These are phyloP conservation scores for Dryas octopetala DNA, from an alignment of 306 rosid species.

Conservation along the genomic window DNA sequence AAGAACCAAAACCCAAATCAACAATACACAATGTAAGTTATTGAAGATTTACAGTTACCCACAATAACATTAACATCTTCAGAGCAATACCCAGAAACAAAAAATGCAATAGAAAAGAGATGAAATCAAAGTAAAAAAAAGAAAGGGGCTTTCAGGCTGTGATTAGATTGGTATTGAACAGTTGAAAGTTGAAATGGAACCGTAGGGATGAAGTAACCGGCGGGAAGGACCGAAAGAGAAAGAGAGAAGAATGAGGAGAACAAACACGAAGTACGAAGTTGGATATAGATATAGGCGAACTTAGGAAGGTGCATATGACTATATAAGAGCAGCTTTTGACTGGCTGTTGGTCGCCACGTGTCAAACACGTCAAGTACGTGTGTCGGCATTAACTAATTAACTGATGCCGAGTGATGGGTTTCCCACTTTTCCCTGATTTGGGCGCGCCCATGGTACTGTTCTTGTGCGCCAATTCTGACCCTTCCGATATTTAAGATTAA, in stretches of 20 bases:
- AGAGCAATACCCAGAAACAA: neutral
- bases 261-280: neutral
- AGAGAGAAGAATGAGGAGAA: too few relatives aligned
- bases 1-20: constrained; percentile 5
- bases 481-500: too few relatives aligned
- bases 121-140: neutral
- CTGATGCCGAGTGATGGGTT: too few relatives aligned
- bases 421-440: too few relatives aligned
- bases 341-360: neutral
- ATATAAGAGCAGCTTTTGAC: neutral
- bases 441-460: too few relatives aligned
- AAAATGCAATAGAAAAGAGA: neutral
- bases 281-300: neutral
- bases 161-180: neutral
- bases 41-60: neutral
- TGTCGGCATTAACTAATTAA: neutral
- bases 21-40: neutral
- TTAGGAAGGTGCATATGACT: neutral
- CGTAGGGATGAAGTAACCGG: constrained; percentile 29
- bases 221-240: constrained; percentile 3
- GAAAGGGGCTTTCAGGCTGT: neutral
- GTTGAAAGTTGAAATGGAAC: neutral
- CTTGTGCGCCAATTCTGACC: too few relatives aligned
- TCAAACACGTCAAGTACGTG: neutral
- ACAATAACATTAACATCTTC: neutral